phyloP scores from a whole-genome alignment of 1,284 basidiomycete species.

The Pyrrhoderma lamaoense region DNA sequence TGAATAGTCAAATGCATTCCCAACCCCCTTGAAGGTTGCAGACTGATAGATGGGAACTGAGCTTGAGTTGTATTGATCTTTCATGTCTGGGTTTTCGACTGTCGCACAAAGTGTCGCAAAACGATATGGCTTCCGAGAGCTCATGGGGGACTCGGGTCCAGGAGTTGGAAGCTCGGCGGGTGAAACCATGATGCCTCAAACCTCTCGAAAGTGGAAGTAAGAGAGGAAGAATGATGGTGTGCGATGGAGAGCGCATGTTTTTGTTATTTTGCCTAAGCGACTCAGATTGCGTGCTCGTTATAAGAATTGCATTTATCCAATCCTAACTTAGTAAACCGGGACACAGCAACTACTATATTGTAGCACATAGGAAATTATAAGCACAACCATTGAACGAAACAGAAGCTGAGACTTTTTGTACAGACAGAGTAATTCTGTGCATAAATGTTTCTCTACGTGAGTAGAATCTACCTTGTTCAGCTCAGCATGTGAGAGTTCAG shows the following conservation, averaged over 20 bases:
- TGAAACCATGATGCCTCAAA: conserved; percentile 7
- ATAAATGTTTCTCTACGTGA: too few relatives aligned
- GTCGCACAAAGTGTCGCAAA: conserved; percentile 89
- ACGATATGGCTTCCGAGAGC: conserved; percentile 61
- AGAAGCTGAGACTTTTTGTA: too few relatives aligned
- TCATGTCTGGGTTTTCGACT: conserved; percentile 78
- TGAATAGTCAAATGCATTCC: conserved; percentile 88
- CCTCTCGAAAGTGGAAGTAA: neutral
- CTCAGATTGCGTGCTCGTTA: conserved; percentile 11
- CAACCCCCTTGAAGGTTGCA: conserved; percentile 95
- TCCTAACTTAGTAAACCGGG: too few relatives aligned
- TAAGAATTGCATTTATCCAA: too few relatives aligned
- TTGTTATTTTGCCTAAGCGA: neutral
- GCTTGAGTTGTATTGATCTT: conserved; percentile 94
- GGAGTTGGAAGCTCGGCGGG: conserved; percentile 55
- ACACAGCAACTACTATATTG: too few relatives aligned
- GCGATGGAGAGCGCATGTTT: neutral
- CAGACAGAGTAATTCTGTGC: too few relatives aligned
- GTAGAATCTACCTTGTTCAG: too few relatives aligned
- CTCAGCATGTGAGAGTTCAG: too few relatives aligned
- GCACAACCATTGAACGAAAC: too few relatives aligned
- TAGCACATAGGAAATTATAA: too few relatives aligned
- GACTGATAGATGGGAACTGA: conserved; percentile 97
- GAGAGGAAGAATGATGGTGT: neutral
- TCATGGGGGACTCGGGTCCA: conserved; percentile 65